Evolutionary conservation across 2,329 filamentous ascomycete genomes (phyloP), one percentile per base, ranked within the genome.

Genomic region (Botrytis deweyae): DNA sequence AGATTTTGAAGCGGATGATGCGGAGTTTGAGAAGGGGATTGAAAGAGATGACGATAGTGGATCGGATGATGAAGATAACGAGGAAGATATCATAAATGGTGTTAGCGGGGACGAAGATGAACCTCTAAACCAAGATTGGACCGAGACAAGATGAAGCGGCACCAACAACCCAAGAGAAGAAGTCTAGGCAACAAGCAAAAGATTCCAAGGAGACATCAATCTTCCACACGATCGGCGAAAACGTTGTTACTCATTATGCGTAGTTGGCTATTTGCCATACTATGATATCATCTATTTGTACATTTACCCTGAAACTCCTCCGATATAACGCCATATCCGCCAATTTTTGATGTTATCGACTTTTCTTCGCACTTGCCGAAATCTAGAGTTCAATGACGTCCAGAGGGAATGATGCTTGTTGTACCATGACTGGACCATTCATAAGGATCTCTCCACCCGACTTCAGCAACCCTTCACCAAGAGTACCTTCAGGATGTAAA

Each of bases 401-500:
- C 29, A 76, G n/a, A 77, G 76, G 74, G 75, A 78, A 65, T 75
- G 74, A 59, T 73, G 49, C n/a, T 75, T 61, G 55, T 66, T 67
- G 61, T 38, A 61, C 70, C 36, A 33, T 36, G 22, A 73, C 73
- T 72, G 71, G 76, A 63, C 76, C 75, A 40, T 75, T 61, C 52
- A 61, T 44, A 14, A 55, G 46, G 44, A 66, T 58, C 7, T 59
- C 65, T n/a, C 74, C 74, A 61, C 75, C 72, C 64, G 76, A 73
- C 52, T 72, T 67, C 55, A 75, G 65, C 77, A 87, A 83, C 33
- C 81, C 83, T 38, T 83, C 82, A 61, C 89, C 89, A 20, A 90
- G 84, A 36, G 80, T 81, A 40, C 87, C 88, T 72, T 90, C 87
- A 0, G 94, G 93, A 80, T 97, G 93, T 61, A 98, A 85, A 2